Evolutionary conservation across 2,329 filamentous ascomycete genomes (phyloP).

Genomic region (Elsinoe australis): DNA sequence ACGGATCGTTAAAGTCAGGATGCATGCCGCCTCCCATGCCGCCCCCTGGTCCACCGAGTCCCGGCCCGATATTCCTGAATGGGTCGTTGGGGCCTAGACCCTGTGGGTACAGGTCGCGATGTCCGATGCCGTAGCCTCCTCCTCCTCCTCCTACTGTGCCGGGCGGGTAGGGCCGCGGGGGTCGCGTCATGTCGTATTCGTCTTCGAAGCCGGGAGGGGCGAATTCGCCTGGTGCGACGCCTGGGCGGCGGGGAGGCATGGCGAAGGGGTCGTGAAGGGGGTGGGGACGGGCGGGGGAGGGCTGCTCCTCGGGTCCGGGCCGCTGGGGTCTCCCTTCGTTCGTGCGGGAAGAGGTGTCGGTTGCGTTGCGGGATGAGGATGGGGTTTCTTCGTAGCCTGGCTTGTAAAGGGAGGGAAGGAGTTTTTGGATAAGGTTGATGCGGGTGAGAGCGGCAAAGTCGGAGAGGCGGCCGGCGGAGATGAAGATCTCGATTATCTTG

Average conservation of each 20-base stretch:
- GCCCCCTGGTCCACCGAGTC: conserved; percentile 49
- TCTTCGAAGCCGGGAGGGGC: conserved; percentile 89
- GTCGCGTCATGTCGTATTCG: conserved; percentile 73
- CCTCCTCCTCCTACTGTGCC: conserved; percentile 23
- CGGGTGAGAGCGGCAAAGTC: conserved; percentile 66
- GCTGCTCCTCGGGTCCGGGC: conserved; percentile 41
- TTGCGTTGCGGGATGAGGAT: conserved; percentile 20
- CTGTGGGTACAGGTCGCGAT: conserved; percentile 79
- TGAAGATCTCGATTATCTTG: conserved; percentile 56
- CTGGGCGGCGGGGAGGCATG: conserved; percentile 52
- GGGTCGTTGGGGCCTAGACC: conserved; percentile 82
- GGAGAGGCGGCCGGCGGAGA: conserved; percentile 60
- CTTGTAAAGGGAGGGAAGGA: conserved; percentile 66
- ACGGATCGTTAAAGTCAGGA: conserved; percentile 84
- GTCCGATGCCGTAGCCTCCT: conserved; percentile 56
- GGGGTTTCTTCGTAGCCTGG: conserved; percentile 64
- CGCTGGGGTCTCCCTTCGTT: too few species aligned
- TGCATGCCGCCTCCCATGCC: conserved; percentile 78
- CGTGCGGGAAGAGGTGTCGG: conserved; percentile 17
- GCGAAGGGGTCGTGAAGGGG: conserved; percentile 55
- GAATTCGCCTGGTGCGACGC: conserved; percentile 61
- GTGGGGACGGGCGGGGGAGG: conserved; percentile 59
- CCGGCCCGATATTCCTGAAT: conserved; percentile 37
- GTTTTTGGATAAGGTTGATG: conserved; percentile 71
- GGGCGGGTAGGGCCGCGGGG: conserved; percentile 42